A percentile compares a stretch with the other conserved stretches of the same genome.
phyloP scores from a whole-genome alignment of 2,329 filamentous ascomycete species.

The Akanthomyces lecanii region DNA sequence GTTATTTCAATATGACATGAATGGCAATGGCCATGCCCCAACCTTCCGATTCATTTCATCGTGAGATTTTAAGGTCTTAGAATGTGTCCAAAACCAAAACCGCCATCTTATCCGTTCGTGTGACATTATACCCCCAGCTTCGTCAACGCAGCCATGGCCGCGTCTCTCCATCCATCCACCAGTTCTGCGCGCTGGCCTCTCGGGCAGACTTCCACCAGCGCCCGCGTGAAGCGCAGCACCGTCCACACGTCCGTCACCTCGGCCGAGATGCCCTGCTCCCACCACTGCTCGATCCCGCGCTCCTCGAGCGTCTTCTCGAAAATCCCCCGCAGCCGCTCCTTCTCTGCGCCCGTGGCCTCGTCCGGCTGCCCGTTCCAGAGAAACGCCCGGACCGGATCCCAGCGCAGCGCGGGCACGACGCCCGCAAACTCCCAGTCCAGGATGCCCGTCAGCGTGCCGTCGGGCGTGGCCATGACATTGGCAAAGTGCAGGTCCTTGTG shows the following conservation, averaged over 20 bases:
- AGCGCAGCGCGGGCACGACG: slow-evolving; percentile 32
- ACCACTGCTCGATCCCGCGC: slow-evolving; percentile 20
- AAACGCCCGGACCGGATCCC: slow-evolving; percentile 34
- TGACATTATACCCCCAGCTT: background rate
- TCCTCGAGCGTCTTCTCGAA: slow-evolving; percentile 25
- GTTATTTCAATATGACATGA: background rate
- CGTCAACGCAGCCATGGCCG: slow-evolving; percentile 11
- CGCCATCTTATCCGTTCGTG: background rate
- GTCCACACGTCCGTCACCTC: slow-evolving; percentile 26
- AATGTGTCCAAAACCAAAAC: no score
- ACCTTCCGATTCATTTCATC: background rate
- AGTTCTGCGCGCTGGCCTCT: slow-evolving; percentile 23
- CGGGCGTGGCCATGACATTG: slow-evolving; percentile 32
- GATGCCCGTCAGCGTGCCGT: slow-evolving; percentile 28
- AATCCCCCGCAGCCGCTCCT: slow-evolving; percentile 22
- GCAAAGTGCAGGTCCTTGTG: slow-evolving; percentile 37
- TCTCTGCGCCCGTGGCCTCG: slow-evolving; percentile 23
- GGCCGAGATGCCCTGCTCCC: slow-evolving; percentile 15
- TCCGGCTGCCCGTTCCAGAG: slow-evolving; percentile 29
- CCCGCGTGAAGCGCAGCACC: slow-evolving; percentile 26
- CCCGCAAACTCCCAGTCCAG: slow-evolving; percentile 37
- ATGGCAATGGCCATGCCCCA: slow-evolving; percentile 7
- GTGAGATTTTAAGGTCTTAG: background rate
- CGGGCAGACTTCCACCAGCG: slow-evolving; percentile 29
- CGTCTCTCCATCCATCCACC: slow-evolving; percentile 22